phyloP scores from a whole-genome alignment of 495 filamentous ascomycete species.

The Oleoguttula mirabilis region DNA sequence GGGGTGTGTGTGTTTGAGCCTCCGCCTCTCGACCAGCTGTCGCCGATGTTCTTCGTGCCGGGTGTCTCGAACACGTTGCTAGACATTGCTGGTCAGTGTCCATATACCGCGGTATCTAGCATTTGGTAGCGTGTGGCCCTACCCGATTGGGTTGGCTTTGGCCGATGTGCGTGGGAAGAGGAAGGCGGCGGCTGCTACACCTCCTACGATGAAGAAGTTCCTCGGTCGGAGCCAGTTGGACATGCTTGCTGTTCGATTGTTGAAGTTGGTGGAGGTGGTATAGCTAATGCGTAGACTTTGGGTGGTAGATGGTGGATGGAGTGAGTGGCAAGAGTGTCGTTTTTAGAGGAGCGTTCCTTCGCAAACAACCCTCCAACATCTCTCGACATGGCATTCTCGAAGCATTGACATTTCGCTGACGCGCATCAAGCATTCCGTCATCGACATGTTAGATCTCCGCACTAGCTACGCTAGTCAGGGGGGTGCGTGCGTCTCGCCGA shows the following conservation, averaged over 20 bases:
- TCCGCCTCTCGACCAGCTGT: conserved; percentile 22
- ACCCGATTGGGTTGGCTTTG: background rate
- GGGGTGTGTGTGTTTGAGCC: conserved; percentile 22
- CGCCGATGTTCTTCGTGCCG: conserved; percentile 23
- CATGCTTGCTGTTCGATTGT: conserved; percentile 12
- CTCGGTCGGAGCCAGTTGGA: conserved; percentile 6
- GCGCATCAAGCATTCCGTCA: too few relatives aligned
- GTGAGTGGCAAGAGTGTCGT: too few relatives aligned
- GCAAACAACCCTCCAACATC: too few relatives aligned
- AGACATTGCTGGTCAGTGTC: background rate
- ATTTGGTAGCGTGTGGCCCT: background rate
- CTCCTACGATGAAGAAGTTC: conserved; percentile 26
- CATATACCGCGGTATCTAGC: background rate
- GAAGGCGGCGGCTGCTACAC: conserved; percentile 18
- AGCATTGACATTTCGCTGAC: too few relatives aligned
- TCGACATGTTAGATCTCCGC: too few relatives aligned
- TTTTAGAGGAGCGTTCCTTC: too few relatives aligned
- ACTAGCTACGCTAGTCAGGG: too few relatives aligned
- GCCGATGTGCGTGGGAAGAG: conserved; percentile 8
- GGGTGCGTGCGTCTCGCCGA: too few relatives aligned
- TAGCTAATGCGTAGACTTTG: too few relatives aligned
- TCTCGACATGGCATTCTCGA: too few relatives aligned
- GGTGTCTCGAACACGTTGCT: conserved; percentile 23
- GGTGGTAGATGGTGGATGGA: too few relatives aligned
- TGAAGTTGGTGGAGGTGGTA: too few relatives aligned